These are phyloP conservation scores for Penicillium capsulatum DNA, from an alignment of 2,329 filamentous ascomycete species.

Conservation along the genomic window DNA sequence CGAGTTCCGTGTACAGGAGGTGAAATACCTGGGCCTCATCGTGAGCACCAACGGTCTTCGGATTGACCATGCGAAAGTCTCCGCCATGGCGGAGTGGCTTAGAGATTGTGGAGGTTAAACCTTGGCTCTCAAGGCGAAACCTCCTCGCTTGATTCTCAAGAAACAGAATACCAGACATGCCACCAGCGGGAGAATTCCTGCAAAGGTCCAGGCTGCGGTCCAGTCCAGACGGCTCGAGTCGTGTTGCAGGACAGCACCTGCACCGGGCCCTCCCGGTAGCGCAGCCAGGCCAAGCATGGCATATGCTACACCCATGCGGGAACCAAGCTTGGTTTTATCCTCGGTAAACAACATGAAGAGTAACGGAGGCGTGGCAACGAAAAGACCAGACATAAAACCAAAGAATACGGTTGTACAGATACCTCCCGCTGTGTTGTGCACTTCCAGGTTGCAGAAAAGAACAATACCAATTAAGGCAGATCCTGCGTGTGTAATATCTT, in stretches of 20 bases:
- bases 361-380: background rate
- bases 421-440: too few species aligned
- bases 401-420: background rate
- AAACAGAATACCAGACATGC: too few species aligned
- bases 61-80: slow-evolving; percentile 17
- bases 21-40: background rate
- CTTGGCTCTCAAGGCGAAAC: too few species aligned
- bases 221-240: background rate
- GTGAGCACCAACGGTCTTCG: slow-evolving; percentile 1
- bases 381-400: background rate
- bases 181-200: too few species aligned
- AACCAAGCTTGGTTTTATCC: background rate
- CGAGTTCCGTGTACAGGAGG: background rate
- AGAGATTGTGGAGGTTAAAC: too few species aligned
- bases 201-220: background rate
- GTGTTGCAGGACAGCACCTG: background rate
- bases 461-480: too few species aligned
- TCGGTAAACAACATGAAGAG: background rate
- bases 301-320: background rate
- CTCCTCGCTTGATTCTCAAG: too few species aligned
- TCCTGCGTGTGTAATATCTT: too few species aligned
- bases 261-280: background rate
- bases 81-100: slow-evolving; percentile 13
- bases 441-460: too few species aligned
- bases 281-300: background rate